These are phyloP conservation scores for Lupinus albus DNA, from an alignment of 306 rosid genomes.

Conservation along the genomic window DNA sequence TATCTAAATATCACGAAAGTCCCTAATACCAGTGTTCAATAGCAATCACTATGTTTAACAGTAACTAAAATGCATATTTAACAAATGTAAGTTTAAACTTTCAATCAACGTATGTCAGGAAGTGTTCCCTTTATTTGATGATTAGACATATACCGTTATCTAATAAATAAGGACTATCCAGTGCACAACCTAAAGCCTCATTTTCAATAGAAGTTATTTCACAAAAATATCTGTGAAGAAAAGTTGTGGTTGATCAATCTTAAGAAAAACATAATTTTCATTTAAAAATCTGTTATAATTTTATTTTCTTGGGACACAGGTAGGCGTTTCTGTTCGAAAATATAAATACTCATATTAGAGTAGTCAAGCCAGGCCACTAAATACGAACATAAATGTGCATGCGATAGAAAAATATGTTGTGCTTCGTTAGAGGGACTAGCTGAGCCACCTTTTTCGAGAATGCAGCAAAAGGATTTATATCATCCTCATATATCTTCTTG, in stretches of 20 bases:
- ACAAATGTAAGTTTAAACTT: constrained; percentile 29
- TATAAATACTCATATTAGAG: constrained; percentile 13
- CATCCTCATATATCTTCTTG: constrained; percentile 97
- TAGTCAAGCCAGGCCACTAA: constrained; percentile 24
- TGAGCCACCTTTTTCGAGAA: constrained; percentile 84
- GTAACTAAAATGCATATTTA: constrained; percentile 28
- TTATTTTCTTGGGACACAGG: constrained; percentile 32
- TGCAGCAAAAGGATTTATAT: constrained; percentile 98
- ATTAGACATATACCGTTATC: constrained; percentile 15
- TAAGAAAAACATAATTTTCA: constrained; percentile 21
- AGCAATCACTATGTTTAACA: background rate
- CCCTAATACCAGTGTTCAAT: constrained; percentile 9
- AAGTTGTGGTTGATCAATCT: background rate
- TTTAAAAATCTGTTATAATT: constrained; percentile 1
- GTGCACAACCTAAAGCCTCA: constrained; percentile 24
- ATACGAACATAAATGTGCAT: constrained; percentile 26
- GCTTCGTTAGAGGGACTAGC: constrained; percentile 29
- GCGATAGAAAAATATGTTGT: constrained; percentile 11
- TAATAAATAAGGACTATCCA: no score
- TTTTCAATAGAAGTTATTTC: constrained; percentile 9
- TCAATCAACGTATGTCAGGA: background rate
- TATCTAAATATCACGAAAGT: constrained; percentile 18
- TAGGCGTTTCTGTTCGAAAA: constrained; percentile 6
- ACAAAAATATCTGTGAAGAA: constrained; percentile 4
- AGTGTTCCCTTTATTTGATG: constrained; percentile 20